These are phyloP conservation scores for Curvularia sp. DNA, from an alignment of 2,329 filamentous ascomycete species.

Conservation along the genomic window DNA sequence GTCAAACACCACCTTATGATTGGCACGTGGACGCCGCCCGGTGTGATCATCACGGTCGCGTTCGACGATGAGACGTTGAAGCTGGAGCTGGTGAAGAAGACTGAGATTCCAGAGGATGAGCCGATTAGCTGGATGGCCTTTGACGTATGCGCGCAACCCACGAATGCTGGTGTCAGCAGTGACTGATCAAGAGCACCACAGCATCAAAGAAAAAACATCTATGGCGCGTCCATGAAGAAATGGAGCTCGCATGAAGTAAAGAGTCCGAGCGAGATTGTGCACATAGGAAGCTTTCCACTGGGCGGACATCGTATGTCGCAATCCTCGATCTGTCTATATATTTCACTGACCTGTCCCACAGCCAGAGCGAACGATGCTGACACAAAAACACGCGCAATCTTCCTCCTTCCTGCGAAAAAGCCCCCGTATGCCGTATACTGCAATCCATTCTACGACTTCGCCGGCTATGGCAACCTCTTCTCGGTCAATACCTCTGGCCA, in stretches of 20 bases:
- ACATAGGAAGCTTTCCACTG: constrained; percentile 75
- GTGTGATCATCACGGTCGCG: constrained; percentile 86
- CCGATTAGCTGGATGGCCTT: constrained; percentile 96
- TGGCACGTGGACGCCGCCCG: constrained; percentile 88
- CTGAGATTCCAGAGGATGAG: constrained; percentile 80
- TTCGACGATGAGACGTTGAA: constrained; percentile 84
- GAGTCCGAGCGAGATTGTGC: constrained; percentile 76
- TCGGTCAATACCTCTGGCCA: constrained; percentile 63
- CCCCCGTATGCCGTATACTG: constrained; percentile 84
- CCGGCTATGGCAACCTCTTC: constrained; percentile 82
- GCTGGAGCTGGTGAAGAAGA: constrained; percentile 78
- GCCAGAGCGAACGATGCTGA: constrained; percentile 71
- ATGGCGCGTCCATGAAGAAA: constrained; percentile 92
- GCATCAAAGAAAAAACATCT: constrained; percentile 83
- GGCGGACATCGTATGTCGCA: constrained; percentile 70
- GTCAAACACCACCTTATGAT: constrained; percentile 94
- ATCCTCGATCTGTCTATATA: not conserved
- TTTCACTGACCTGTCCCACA: constrained; percentile 44
- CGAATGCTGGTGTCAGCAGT: constrained; percentile 6
- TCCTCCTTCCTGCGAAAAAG: constrained; percentile 79
- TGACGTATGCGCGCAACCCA: constrained; percentile 63
- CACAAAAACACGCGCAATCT: constrained; percentile 88
- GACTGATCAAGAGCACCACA: constrained; percentile 48
- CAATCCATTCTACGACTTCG: constrained; percentile 88
- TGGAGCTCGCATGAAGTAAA: constrained; percentile 84